Conservation (phyloP, 805 yeast genomes). For the Dipodascopsis uninucleata region DNA sequence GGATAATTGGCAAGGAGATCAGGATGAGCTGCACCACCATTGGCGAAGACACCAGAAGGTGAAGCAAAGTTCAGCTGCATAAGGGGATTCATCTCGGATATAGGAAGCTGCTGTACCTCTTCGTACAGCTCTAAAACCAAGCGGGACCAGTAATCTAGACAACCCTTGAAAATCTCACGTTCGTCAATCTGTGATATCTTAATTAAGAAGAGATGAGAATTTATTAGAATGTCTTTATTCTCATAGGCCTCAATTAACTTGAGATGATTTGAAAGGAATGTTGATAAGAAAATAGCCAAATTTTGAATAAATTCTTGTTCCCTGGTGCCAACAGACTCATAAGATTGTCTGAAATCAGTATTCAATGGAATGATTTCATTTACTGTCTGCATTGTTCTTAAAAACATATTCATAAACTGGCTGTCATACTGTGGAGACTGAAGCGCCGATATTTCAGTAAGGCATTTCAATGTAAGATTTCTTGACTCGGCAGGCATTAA, state of each 20-base stretch:
- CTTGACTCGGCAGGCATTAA: conserved; percentile 75
- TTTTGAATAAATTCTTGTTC: conserved; percentile 96
- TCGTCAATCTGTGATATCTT: conserved; percentile 88
- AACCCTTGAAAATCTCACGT: conserved; percentile 91
- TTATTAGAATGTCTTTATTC: conserved; percentile 56
- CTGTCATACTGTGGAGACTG: conserved; percentile 47
- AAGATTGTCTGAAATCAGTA: conserved; percentile 61
- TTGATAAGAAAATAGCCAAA: conserved; percentile 85
- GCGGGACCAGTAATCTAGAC: conserved; percentile 90
- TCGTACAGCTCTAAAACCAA: conserved; percentile 77
- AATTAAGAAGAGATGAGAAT: conserved; percentile 76
- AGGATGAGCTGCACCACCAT: conserved; percentile 84
- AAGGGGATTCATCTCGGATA: conserved; percentile 67
- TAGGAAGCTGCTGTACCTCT: conserved; percentile 80
- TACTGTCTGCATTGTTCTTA: conserved; percentile 67
- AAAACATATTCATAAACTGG: conserved; percentile 67
- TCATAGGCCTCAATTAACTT: conserved; percentile 46
- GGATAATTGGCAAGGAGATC: conserved; percentile 71
- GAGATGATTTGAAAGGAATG: conserved; percentile 80
- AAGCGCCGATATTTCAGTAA: conserved; percentile 83
- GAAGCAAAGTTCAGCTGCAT: conserved; percentile 54
- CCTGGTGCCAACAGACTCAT: conserved; percentile 66
- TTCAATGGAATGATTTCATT: conserved; percentile 60
- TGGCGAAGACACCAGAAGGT: conserved; percentile 38
- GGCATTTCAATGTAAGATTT: conserved; percentile 80